Evolutionary conservation across 257 asterid species (phyloP), one percentile per base, ranked within the genome.

Genomic region (Nicotiana noctiflora): DNA sequence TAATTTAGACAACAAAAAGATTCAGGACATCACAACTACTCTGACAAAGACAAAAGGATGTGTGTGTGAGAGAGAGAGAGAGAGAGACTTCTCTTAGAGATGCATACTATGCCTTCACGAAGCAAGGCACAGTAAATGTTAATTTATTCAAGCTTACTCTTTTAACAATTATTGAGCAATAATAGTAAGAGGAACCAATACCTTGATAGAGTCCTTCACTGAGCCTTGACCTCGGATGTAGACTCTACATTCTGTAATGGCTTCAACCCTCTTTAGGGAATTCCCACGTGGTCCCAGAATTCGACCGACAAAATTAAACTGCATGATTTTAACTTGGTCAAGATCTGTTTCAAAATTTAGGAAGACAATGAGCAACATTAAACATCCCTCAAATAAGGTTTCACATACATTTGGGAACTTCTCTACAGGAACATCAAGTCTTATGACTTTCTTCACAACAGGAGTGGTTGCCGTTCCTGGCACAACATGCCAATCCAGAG

Each of bases 221-320:
- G 97, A 93, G 79, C 97, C 97, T 56, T 81, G 90, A 65, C 97
- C 96, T 81, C 97, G 85, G 29, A 93, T 93, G 85, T 84, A 93
- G 66, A 93, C 88, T 79, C 96, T 89, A 87, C 97, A 93, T 68
- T 91, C 92, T n/a, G 97, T 93, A 86, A 88, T 57, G 64, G 93
- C 92, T 84, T 91, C 97, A 68, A 91, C 91, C 76, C 94, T 89
- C 86, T 93, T 93, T 86, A 93, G 87, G 81, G 96, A 93, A 86
- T 93, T 93, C 40, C 96, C 97, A 62, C 97, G 96, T 1, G 94
- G 94, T 61, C 97, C 94, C 55, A 93, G 84, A 84, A 93, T 91
- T 82, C 96, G 90, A 72, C 97, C 97, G 12, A 93, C 97, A 86
- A 93, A 93, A 84, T 93, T 93, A 88, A 87, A 93, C 97, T 93